Percentiles rank a stretch among this genome's conserved stretches.
Evolutionary conservation across 1,284 basidiomycete species (phyloP).

Genomic region (Anthracocystis setariae): DNA sequence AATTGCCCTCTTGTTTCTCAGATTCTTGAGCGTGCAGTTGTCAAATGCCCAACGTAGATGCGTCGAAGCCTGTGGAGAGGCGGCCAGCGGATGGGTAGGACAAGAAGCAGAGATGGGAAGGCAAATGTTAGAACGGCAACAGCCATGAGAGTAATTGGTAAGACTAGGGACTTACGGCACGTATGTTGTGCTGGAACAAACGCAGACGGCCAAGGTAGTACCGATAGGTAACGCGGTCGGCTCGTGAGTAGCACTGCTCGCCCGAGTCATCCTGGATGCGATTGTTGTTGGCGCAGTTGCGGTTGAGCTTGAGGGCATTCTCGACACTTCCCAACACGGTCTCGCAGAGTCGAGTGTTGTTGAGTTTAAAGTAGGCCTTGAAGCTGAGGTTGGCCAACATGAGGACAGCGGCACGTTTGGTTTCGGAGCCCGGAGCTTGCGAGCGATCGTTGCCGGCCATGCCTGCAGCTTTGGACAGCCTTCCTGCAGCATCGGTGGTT

Average conservation of each 20-base stretch:
- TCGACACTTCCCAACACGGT: constrained; percentile 69
- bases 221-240: constrained; percentile 68
- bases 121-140: background rate
- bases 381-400: constrained; percentile 65
- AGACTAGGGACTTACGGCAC: constrained; percentile 49
- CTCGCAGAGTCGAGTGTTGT: constrained; percentile 69
- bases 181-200: constrained; percentile 68
- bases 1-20: constrained; percentile 66
- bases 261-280: constrained; percentile 43
- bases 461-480: constrained; percentile 62
- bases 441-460: constrained; percentile 65
- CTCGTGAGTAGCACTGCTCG: constrained; percentile 65
- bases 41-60: constrained; percentile 68
- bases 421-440: constrained; percentile 45
- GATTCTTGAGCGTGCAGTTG: constrained; percentile 58
- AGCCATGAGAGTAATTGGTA: background rate
- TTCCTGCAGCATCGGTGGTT: constrained; percentile 64
- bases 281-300: constrained; percentile 23
- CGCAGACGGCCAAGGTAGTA: constrained; percentile 69
- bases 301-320: constrained; percentile 66
- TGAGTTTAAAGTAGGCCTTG: constrained; percentile 66
- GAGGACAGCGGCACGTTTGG: constrained; percentile 62
- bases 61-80: constrained; percentile 51
- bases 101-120: background rate
- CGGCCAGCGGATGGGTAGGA: background rate